A percentile compares a stretch with the other conserved stretches of the same genome.
These are phyloP conservation scores for Colletotrichum truncatum DNA, from an alignment of 2,329 filamentous ascomycete species.

Conservation along the genomic window DNA sequence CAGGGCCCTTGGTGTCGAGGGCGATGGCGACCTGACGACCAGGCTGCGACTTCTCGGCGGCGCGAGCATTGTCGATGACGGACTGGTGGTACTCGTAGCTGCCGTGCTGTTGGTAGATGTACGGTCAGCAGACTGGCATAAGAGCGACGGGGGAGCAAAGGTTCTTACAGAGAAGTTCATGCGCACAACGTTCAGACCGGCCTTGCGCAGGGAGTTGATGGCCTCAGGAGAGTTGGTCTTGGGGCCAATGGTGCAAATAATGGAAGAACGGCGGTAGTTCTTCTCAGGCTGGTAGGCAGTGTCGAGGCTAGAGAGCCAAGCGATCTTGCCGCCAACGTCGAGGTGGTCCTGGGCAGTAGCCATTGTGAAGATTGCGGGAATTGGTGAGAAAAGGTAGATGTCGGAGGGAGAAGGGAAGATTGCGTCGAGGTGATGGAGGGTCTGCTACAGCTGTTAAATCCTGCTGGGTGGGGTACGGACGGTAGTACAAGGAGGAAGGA, in stretches of 20 bases:
- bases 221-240: conserved; percentile 99
- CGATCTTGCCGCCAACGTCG: conserved; percentile 75
- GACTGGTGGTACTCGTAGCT: conserved; percentile 98
- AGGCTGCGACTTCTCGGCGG: conserved; percentile 79
- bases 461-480: neutral
- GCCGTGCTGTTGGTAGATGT: conserved; percentile 62
- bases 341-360: conserved; percentile 86
- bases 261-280: conserved; percentile 95
- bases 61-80: conserved; percentile 94
- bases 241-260: conserved; percentile 98
- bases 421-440: neutral
- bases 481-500: neutral
- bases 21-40: conserved; percentile 96
- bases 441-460: conserved; percentile 25
- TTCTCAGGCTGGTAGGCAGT: conserved; percentile 87
- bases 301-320: conserved; percentile 78
- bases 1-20: conserved; percentile 76
- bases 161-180: conserved; percentile 89
- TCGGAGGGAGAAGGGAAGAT: neutral
- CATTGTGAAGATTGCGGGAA: conserved; percentile 55
- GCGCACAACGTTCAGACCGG: conserved; percentile 96
- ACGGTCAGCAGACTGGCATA: conserved; percentile 2
- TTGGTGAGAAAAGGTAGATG: neutral
- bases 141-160: neutral
- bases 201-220: conserved; percentile 91